phyloP scores from a whole-genome alignment of 139 green algal genomes.

The Chlamydomonas urium region DNA sequence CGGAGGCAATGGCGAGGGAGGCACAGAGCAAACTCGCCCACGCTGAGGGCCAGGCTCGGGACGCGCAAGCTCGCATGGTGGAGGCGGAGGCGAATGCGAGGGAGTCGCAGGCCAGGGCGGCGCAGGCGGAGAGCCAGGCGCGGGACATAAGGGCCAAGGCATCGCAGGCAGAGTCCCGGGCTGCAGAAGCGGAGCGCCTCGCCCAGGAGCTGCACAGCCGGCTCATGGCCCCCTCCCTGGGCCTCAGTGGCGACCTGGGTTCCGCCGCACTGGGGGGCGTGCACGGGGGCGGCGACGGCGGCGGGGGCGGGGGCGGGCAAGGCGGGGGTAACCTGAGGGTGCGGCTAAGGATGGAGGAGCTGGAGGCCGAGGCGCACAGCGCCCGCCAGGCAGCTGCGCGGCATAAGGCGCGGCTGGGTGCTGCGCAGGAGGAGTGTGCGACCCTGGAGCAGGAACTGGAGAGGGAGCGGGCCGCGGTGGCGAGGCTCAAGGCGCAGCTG shows the following conservation, averaged over 20 bases:
- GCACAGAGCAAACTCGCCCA: no score
- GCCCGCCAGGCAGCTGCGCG: constrained; percentile 3
- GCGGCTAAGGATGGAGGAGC: constrained; percentile 10
- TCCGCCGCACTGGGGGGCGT: neutral
- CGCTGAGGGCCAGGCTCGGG: no score
- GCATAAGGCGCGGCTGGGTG: constrained; percentile 17
- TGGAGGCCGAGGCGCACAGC: constrained; percentile 24
- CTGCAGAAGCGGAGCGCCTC: neutral
- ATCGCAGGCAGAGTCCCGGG: neutral
- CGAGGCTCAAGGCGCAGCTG: constrained; percentile 18
- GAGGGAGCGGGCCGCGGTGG: constrained; percentile 12
- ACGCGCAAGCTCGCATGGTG: no score
- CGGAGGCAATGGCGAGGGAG: no score
- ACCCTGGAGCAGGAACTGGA: constrained; percentile 23
- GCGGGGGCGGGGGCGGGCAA: neutral
- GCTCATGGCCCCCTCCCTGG: neutral
- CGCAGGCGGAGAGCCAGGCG: neutral
- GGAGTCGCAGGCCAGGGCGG: neutral
- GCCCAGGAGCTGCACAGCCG: neutral
- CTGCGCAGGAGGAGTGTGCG: constrained; percentile 20
- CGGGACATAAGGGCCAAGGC: constrained; percentile 7
- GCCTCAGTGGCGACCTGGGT: neutral
- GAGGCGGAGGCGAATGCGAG: neutral
- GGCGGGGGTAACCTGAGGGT: neutral
- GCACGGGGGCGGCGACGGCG: neutral